Percentiles rank a stretch among this genome's conserved stretches.
Evolutionary conservation across 164 flowering plant genomes (phyloP).

Genomic region (Piper longum): DNA sequence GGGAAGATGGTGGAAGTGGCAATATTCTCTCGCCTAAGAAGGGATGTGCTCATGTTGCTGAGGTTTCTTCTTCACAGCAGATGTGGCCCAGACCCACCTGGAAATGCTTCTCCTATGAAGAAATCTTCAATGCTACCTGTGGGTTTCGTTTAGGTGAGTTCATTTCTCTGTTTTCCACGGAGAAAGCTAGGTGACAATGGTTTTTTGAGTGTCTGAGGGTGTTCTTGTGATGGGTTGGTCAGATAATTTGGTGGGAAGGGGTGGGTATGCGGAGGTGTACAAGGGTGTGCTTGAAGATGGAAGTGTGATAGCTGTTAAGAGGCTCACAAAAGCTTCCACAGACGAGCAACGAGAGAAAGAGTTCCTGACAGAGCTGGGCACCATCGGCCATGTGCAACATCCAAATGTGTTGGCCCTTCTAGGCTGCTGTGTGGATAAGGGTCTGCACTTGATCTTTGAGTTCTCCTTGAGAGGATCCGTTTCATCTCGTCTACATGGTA

Average conservation of each 20-base stretch:
- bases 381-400: constrained; percentile 73
- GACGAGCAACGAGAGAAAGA: constrained; percentile 83
- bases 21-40: not conserved
- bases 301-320: constrained; percentile 70
- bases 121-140: constrained; percentile 61
- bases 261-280: constrained; percentile 94
- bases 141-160: constrained; percentile 55
- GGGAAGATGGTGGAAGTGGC: constrained; percentile 19
- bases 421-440: constrained; percentile 86
- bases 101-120: constrained; percentile 77
- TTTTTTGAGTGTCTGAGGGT: not conserved
- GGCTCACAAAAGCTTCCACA: constrained; percentile 35
- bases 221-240: constrained; percentile 1
- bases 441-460: constrained; percentile 70
- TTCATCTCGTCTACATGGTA: constrained; percentile 88
- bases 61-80: constrained; percentile 9
- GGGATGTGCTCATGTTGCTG: constrained; percentile 3
- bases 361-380: constrained; percentile 83
- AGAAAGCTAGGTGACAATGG: not conserved
- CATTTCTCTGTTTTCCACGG: not conserved
- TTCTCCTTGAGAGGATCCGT: constrained; percentile 86
- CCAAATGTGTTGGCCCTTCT: constrained; percentile 66
- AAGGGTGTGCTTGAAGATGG: constrained; percentile 55
- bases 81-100: constrained; percentile 48
- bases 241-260: constrained; percentile 86